phyloP scores from a whole-genome alignment of 2,329 filamentous ascomycete genomes.

The Calonectria pseudoreteaudii region DNA sequence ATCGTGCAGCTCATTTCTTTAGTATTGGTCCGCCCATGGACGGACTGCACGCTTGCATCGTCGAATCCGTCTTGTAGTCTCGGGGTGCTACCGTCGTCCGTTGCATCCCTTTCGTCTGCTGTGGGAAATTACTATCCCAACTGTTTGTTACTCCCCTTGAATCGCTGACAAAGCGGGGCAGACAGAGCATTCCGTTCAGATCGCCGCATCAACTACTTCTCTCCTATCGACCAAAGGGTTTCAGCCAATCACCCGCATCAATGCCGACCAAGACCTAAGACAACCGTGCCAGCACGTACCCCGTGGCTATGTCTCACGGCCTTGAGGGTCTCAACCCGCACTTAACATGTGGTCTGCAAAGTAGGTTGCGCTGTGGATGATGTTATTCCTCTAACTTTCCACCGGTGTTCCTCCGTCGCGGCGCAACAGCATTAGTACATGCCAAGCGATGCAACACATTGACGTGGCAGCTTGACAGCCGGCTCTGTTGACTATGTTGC shows the following conservation, averaged over 20 bases:
- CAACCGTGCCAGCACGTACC: not conserved
- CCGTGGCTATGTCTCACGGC: slow-evolving; percentile 4
- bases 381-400: not conserved
- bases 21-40: not conserved
- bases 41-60: slow-evolving; percentile 16
- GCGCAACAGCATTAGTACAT: slow-evolving; percentile 15
- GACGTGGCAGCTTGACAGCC: slow-evolving; percentile 21
- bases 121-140: slow-evolving; percentile 18
- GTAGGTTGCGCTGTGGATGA: not conserved
- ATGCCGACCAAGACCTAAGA: not conserved
- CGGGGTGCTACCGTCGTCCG: not conserved
- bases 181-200: slow-evolving; percentile 18
- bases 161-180: not conserved
- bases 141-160: not conserved
- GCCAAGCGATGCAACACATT: slow-evolving; percentile 8
- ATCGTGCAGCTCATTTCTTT: slow-evolving; percentile 11
- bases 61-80: not conserved
- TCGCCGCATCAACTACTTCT: slow-evolving; percentile 1
- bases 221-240: not conserved
- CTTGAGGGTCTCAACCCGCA: not conserved
- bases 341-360: not conserved
- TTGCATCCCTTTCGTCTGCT: not conserved
- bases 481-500: slow-evolving; percentile 8
- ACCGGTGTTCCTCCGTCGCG: not conserved
- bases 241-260: not conserved